Conservation (phyloP, 2,329 filamentous ascomycete genomes). For the Venturia aucupariae region DNA sequence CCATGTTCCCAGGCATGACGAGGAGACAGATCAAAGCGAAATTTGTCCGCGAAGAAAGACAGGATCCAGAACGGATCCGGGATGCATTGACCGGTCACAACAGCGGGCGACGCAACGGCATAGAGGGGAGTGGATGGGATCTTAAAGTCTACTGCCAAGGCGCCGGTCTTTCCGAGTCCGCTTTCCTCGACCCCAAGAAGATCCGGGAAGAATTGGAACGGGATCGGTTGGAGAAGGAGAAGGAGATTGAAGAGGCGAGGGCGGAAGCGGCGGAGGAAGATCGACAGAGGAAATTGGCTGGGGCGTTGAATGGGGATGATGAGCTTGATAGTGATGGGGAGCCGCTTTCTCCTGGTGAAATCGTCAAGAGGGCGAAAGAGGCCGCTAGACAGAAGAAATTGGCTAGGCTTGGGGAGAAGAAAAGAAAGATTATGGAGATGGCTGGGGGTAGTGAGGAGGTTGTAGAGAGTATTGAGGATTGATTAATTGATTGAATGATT, state of each 20-base stretch:
- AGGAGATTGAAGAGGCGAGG: slow-evolving; percentile 16
- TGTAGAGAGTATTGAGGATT: slow-evolving; percentile 17
- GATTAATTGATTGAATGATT: background rate
- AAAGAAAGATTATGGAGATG: slow-evolving; percentile 9
- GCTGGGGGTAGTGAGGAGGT: slow-evolving; percentile 18
- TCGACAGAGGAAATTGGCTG: slow-evolving; percentile 7
- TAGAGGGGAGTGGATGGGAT: slow-evolving; percentile 29
- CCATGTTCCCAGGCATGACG: slow-evolving; percentile 63
- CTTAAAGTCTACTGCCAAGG: slow-evolving; percentile 32
- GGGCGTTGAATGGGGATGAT: slow-evolving; percentile 10
- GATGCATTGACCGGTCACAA: slow-evolving; percentile 43
- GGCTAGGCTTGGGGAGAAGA: slow-evolving; percentile 1
- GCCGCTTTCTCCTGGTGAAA: background rate
- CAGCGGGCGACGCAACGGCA: slow-evolving; percentile 17
- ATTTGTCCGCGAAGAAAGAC: slow-evolving; percentile 69
- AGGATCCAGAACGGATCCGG: slow-evolving; percentile 54
- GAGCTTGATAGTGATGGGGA: slow-evolving; percentile 20
- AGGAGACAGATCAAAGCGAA: slow-evolving; percentile 72
- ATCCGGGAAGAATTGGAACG: slow-evolving; percentile 31
- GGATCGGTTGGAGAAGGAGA: slow-evolving; percentile 24
- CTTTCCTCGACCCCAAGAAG: slow-evolving; percentile 29
- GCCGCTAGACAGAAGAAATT: background rate
- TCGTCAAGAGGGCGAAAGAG: slow-evolving; percentile 10
- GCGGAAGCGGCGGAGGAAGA: slow-evolving; percentile 17
- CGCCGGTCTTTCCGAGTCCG: slow-evolving; percentile 27